Conservation (phyloP, 2,329 filamentous ascomycete species). For the Elsinoe necatrix region DNA sequence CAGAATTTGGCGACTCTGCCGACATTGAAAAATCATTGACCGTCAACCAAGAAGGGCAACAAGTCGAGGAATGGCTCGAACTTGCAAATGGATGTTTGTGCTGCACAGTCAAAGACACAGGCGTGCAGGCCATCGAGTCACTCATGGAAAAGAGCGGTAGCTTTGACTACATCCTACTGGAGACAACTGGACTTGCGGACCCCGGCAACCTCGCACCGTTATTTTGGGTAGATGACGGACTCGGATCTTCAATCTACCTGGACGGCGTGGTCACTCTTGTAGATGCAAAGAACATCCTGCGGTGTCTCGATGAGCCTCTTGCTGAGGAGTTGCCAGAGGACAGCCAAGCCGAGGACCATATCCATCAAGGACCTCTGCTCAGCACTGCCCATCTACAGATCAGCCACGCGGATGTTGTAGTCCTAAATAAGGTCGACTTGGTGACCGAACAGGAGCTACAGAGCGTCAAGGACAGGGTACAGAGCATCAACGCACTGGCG, state of each 20-base stretch:
- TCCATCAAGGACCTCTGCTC: constrained; percentile 55
- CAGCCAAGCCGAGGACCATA: constrained; percentile 40
- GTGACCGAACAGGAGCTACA: constrained; percentile 62
- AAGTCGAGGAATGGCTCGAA: constrained; percentile 90
- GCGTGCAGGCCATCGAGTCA: constrained; percentile 89
- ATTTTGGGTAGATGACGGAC: constrained; percentile 95
- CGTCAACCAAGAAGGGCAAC: constrained; percentile 66
- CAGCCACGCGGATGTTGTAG: constrained; percentile 88
- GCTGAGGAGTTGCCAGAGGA: constrained; percentile 24
- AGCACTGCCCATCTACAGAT: constrained; percentile 95
- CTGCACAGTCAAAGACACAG: constrained; percentile 92
- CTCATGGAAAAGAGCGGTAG: constrained; percentile 88
- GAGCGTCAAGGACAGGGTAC: constrained; percentile 61
- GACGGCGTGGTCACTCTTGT: constrained; percentile 95
- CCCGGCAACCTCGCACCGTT: constrained; percentile 91
- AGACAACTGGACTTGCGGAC: constrained; percentile 91
- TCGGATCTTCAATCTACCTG: constrained; percentile 90
- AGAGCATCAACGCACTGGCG: constrained; percentile 82
- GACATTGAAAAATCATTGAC: constrained; percentile 96
- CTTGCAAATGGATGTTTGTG: constrained; percentile 96
- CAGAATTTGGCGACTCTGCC: constrained; percentile 46
- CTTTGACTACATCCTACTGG: constrained; percentile 95
- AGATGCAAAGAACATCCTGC: constrained; percentile 86
- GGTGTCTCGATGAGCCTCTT: constrained; percentile 62
- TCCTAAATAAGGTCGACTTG: constrained; percentile 89